Conservation (phyloP, 441 rosid genomes). For the Adansonia madagascariensis region DNA sequence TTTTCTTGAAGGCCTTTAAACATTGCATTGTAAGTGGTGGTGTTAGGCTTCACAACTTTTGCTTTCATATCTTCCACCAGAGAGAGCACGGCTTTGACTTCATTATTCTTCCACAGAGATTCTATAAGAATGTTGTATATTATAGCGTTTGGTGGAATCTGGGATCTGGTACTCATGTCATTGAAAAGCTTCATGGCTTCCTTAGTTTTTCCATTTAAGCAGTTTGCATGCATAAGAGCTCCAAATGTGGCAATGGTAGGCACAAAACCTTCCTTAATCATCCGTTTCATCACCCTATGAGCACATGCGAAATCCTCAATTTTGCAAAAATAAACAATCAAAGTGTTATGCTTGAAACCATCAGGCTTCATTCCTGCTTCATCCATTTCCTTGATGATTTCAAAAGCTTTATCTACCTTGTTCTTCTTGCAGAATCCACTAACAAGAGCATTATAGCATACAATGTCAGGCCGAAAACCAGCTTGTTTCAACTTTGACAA, state of each 20-base stretch:
- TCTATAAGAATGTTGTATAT: conserved; percentile 74
- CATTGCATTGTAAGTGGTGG: conserved; percentile 64
- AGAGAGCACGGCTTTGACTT: conserved; percentile 46
- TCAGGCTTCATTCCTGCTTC: conserved; percentile 55
- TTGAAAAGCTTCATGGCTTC: conserved; percentile 65
- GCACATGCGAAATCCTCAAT: conserved; percentile 48
- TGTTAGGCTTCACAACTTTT: conserved; percentile 60
- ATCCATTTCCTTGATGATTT: conserved; percentile 66
- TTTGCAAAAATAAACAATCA: conserved; percentile 57
- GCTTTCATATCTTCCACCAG: conserved; percentile 68
- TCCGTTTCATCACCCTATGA: conserved; percentile 44
- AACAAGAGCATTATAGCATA: conserved; percentile 69
- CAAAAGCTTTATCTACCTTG: conserved; percentile 52
- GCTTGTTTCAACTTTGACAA: conserved; percentile 52
- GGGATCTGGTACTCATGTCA: conserved; percentile 46
- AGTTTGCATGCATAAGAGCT: conserved; percentile 59
- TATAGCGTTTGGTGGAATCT: conserved; percentile 58
- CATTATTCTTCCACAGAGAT: conserved; percentile 50
- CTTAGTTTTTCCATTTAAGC: conserved; percentile 48
- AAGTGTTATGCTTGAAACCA: conserved; percentile 57
- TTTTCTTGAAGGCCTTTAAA: conserved; percentile 61
- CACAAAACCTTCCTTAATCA: conserved; percentile 52
- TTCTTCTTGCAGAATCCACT: conserved; percentile 60
- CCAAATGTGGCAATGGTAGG: conserved; percentile 68
- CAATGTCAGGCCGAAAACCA: conserved; percentile 60